Evolutionary conservation across 1,284 basidiomycete genomes (phyloP).

Genomic region (Malassezia arunalokei): DNA sequence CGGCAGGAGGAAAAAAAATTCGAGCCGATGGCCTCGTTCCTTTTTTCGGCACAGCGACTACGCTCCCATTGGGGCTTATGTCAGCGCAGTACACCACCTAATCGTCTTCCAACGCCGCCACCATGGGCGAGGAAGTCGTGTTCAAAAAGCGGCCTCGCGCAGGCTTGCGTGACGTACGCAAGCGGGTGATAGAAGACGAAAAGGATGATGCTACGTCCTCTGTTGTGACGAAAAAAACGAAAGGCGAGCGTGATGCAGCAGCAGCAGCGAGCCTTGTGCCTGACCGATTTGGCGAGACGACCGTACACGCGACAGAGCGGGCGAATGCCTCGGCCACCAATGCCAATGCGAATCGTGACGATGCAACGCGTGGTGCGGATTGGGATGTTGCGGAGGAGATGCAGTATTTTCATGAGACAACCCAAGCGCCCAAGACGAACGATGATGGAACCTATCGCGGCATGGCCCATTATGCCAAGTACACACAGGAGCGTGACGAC

Average conservation of each 20-base stretch:
- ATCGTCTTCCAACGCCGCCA: background rate
- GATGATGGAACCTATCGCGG: slow-evolving; percentile 85
- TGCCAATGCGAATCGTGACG: slow-evolving; percentile 34
- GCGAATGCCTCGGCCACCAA: slow-evolving; percentile 10
- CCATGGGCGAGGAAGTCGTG: slow-evolving; percentile 11
- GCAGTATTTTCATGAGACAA: slow-evolving; percentile 14
- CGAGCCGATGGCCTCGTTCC: no score
- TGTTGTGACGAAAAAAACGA: slow-evolving; percentile 9
- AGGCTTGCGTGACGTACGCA: slow-evolving; percentile 13
- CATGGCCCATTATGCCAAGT: slow-evolving; percentile 65
- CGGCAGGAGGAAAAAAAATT: background rate
- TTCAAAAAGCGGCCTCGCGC: slow-evolving; percentile 8
- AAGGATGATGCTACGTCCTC: background rate
- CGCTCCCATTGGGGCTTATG: background rate
- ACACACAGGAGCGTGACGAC: slow-evolving; percentile 57
- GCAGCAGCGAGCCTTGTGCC: background rate
- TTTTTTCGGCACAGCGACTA: no score
- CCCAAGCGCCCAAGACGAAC: slow-evolving; percentile 14
- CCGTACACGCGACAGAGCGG: slow-evolving; percentile 46
- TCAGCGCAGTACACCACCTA: background rate
- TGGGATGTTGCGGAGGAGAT: slow-evolving; percentile 48
- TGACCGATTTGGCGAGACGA: slow-evolving; percentile 56
- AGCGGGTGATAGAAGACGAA: background rate
- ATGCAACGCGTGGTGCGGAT: slow-evolving; percentile 47
- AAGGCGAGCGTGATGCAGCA: background rate